Percentiles rank a stretch among this genome's conserved stretches.
phyloP scores from a whole-genome alignment of 371 early-diverging fungal species.

The Actinomucor elegans region DNA sequence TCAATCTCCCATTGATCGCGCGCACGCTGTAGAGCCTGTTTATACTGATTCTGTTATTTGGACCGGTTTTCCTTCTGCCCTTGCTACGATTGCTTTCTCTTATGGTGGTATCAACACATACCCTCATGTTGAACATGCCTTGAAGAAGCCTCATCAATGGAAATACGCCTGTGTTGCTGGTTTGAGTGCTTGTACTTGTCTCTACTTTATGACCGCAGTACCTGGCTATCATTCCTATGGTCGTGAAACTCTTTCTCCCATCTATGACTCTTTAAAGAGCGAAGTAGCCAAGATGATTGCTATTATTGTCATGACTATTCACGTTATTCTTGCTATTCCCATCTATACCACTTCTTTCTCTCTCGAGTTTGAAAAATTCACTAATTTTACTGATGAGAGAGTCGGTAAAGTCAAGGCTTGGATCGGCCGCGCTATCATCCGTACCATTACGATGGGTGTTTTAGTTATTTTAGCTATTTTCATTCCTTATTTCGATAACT shows the following conservation, averaged over 20 bases:
- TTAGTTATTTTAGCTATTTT: conserved; percentile 54
- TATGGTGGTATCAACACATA: conserved; percentile 60
- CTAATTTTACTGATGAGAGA: conserved; percentile 35
- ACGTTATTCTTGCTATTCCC: conserved; percentile 87
- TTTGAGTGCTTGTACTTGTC: conserved; percentile 65
- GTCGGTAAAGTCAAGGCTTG: conserved; percentile 45
- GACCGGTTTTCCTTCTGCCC: conserved; percentile 58
- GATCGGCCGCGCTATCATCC: conserved; percentile 50
- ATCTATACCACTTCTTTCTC: conserved; percentile 83
- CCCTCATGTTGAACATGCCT: conserved; percentile 80
- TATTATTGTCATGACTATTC: conserved; percentile 80
- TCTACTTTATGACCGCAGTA: conserved; percentile 79
- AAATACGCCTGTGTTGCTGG: conserved; percentile 71
- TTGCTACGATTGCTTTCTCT: conserved; percentile 64
- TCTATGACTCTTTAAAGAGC: conserved; percentile 71
- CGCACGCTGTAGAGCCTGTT: conserved; percentile 13
- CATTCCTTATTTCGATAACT: conserved; percentile 72
- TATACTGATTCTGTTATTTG: conserved; percentile 35
- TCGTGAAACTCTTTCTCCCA: conserved; percentile 66
- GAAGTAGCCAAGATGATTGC: conserved; percentile 64
- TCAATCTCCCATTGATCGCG: conserved; percentile 34
- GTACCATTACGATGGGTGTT: conserved; percentile 50
- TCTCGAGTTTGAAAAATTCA: conserved; percentile 65
- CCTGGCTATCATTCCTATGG: conserved; percentile 89
- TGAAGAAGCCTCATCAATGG: conserved; percentile 80